Conservation (phyloP, 2,329 filamentous ascomycete genomes). For the Colletotrichum filicis region DNA sequence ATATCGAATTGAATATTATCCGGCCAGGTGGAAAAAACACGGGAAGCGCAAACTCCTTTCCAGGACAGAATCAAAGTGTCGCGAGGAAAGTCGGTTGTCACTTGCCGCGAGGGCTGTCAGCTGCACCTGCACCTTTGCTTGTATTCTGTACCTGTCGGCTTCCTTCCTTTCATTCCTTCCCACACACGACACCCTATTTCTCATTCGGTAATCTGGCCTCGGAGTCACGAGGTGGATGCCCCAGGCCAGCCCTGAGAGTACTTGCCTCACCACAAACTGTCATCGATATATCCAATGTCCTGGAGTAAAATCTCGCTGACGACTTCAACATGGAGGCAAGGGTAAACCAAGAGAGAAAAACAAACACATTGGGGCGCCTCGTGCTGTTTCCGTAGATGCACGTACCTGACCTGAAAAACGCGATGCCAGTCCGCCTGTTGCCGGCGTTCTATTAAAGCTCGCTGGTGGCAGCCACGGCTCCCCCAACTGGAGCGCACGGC, state of each 20-base stretch:
- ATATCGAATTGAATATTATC: not conserved
- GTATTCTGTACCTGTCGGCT: conserved; percentile 4
- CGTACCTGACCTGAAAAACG: not conserved
- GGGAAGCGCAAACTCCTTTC: not conserved
- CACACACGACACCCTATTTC: conserved; percentile 3
- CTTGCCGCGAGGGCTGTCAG: not conserved
- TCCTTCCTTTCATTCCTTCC: conserved; percentile 10
- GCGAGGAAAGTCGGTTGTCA: not conserved
- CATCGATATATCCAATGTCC: not conserved
- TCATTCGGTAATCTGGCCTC: conserved; percentile 15
- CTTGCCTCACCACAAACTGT: not conserved
- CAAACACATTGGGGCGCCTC: not conserved
- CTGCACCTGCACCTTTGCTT: not conserved
- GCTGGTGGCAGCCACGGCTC: conserved; percentile 17
- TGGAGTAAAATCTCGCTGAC: too few relatives aligned
- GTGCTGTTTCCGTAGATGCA: not conserved
- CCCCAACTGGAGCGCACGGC: conserved; percentile 8
- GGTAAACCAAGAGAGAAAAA: not conserved
- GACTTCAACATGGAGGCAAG: not conserved
- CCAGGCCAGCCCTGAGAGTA: not conserved
- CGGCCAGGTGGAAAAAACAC: not conserved
- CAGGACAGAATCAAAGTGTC: not conserved
- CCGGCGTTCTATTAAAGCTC: conserved; percentile 14
- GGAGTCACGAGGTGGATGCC: not conserved
- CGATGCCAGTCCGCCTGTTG: conserved; percentile 10